Conservation (phyloP, 2,329 filamentous ascomycete genomes). For the Colletotrichum coccodes region DNA sequence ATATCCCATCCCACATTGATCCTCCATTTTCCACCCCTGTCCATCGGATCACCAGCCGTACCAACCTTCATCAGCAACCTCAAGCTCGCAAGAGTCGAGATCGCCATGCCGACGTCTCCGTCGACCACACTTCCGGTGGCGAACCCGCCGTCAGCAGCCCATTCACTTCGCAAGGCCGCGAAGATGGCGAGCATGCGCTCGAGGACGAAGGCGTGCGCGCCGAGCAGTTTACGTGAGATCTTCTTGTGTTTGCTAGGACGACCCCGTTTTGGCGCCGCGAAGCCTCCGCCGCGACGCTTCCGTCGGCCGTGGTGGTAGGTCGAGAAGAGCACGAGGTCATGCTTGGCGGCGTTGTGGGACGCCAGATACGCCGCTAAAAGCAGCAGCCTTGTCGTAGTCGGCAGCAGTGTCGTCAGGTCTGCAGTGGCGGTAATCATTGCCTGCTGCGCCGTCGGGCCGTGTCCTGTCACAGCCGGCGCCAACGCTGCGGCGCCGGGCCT, state of each 20-base stretch:
- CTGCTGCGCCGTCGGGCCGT: neutral
- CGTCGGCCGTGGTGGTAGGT: slow-evolving; percentile 69
- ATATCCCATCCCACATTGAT: slow-evolving; percentile 85
- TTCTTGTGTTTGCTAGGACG: slow-evolving; percentile 69
- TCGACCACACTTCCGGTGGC: slow-evolving; percentile 52
- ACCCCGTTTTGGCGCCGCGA: slow-evolving; percentile 42
- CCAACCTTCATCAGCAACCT: slow-evolving; percentile 75
- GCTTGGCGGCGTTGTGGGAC: slow-evolving; percentile 80
- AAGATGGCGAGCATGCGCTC: slow-evolving; percentile 85
- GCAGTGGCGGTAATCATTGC: slow-evolving; percentile 1
- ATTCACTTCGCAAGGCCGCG: slow-evolving; percentile 70
- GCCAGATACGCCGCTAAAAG: slow-evolving; percentile 83
- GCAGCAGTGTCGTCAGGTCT: slow-evolving; percentile 68
- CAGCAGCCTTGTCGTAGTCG: slow-evolving; percentile 78
- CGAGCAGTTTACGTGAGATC: slow-evolving; percentile 80
- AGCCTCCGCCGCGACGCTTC: slow-evolving; percentile 60
- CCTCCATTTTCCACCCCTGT: slow-evolving; percentile 78
- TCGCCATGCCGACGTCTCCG: slow-evolving; percentile 69
- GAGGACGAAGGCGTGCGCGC: slow-evolving; percentile 79
- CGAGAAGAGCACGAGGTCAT: slow-evolving; percentile 81
- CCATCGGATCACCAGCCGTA: slow-evolving; percentile 70
- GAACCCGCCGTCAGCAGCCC: slow-evolving; percentile 52
- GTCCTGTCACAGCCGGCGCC: neutral
- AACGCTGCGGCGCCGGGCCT: neutral
- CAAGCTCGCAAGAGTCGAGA: slow-evolving; percentile 79